phyloP scores from a whole-genome alignment of 495 filamentous ascomycete genomes.

The Mytilinidion resinicola region DNA sequence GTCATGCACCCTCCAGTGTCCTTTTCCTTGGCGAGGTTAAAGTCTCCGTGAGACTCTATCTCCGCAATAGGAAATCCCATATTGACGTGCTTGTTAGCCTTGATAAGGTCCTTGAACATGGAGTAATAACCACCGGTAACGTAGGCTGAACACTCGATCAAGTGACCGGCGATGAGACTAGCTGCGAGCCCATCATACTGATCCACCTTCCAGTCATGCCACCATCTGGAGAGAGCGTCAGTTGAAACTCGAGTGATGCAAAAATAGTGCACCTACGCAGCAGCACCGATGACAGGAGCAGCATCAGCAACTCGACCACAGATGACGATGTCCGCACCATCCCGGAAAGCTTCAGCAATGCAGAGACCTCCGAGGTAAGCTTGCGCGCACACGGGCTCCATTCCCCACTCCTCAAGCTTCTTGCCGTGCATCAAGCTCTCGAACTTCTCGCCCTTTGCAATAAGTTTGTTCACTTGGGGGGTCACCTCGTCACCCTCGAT shows the following conservation, averaged over 20 bases:
- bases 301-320: constrained; percentile 23
- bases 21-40: constrained; percentile 23
- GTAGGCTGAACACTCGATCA: constrained; percentile 27
- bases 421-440: constrained; percentile 27
- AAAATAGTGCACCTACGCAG: constrained; percentile 1
- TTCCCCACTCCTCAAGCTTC: constrained; percentile 20
- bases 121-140: constrained; percentile 23
- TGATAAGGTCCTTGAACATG: constrained; percentile 15
- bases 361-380: constrained; percentile 25
- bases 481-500: constrained; percentile 33
- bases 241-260: no score
- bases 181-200: constrained; percentile 26
- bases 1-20: constrained; percentile 19
- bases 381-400: constrained; percentile 23
- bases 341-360: constrained; percentile 18
- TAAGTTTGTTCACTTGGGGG: constrained; percentile 21
- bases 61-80: constrained; percentile 28
- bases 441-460: constrained; percentile 28
- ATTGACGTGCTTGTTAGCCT: constrained; percentile 14
- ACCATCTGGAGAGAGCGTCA: not conserved
- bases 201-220: constrained; percentile 23
- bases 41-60: constrained; percentile 21
- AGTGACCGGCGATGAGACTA: constrained; percentile 24
- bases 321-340: constrained; percentile 26
- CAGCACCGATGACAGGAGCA: constrained; percentile 26